Evolutionary conservation across 257 asterid species (phyloP).

Genomic region (Solanum verrucosum): DNA sequence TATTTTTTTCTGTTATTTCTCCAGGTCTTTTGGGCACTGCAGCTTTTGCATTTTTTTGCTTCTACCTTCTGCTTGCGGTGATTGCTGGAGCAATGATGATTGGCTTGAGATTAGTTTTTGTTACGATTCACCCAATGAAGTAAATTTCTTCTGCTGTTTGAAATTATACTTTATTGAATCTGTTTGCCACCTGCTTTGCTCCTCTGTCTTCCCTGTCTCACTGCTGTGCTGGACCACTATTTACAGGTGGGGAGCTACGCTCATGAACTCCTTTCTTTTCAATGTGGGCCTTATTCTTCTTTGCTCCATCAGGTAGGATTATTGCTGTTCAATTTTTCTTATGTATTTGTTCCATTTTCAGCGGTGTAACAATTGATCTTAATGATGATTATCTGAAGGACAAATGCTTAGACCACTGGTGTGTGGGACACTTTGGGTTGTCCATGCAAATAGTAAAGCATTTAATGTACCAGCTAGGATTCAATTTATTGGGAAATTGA

Average conservation of each 20-base stretch:
- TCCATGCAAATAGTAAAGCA: not conserved
- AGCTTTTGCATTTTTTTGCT: constrained; percentile 98
- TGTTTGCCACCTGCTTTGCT: not conserved
- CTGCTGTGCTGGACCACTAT: not conserved
- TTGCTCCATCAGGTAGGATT: constrained; percentile 74
- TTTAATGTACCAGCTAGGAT: not conserved
- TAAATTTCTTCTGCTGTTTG: constrained; percentile 17
- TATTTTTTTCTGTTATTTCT: constrained; percentile 12
- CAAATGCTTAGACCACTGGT: not conserved
- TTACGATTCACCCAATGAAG: constrained; percentile 99
- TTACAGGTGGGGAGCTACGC: constrained; percentile 92
- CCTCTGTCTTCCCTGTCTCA: constrained; percentile 4
- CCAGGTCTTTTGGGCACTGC: constrained; percentile 95
- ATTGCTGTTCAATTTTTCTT: not conserved
- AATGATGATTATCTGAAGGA: not conserved
- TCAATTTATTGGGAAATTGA: not conserved
- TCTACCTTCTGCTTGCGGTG: constrained; percentile 93
- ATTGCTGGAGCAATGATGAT: constrained; percentile 99
- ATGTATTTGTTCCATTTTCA: not conserved
- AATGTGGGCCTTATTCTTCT: constrained; percentile 91
- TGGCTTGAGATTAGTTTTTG: constrained; percentile 81
- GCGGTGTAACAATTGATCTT: not conserved
- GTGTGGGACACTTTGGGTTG: not conserved
- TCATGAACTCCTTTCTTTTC: constrained; percentile 87
- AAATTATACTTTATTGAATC: not conserved